A percentile compares a stretch with the other conserved stretches of the same genome.
Evolutionary conservation across 1,284 basidiomycete genomes (phyloP).

Genomic region (Acaromyces ingoldii): DNA sequence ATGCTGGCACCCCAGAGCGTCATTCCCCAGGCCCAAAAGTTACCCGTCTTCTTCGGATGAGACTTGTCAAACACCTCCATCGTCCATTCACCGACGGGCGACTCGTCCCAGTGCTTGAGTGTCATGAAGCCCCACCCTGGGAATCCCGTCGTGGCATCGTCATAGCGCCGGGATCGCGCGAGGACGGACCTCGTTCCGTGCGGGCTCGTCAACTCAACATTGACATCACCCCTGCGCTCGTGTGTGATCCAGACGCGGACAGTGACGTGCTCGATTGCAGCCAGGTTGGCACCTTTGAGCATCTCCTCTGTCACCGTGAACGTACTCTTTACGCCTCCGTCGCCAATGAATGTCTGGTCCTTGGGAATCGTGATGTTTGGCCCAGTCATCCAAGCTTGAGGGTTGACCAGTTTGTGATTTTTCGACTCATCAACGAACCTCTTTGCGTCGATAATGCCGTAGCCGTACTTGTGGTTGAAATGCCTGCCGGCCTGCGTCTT

Average conservation of each 20-base stretch:
- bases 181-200: slow-evolving; percentile 79
- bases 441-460: slow-evolving; percentile 80
- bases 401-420: slow-evolving; percentile 81
- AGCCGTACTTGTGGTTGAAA: slow-evolving; percentile 98
- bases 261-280: slow-evolving; percentile 85
- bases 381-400: slow-evolving; percentile 70
- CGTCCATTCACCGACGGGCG: slow-evolving; percentile 87
- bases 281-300: slow-evolving; percentile 72
- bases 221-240: slow-evolving; percentile 78
- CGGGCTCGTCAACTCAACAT: slow-evolving; percentile 82
- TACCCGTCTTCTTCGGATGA: slow-evolving; percentile 60
- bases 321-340: slow-evolving; percentile 65
- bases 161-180: slow-evolving; percentile 67
- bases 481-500: slow-evolving; percentile 68
- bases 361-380: slow-evolving; percentile 27
- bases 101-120: slow-evolving; percentile 97
- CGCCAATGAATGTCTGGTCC: slow-evolving; percentile 57
- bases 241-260: slow-evolving; percentile 90
- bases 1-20: slow-evolving; percentile 86
- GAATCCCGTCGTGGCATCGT: slow-evolving; percentile 68
- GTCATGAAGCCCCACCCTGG: slow-evolving; percentile 97
- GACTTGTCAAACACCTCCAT: slow-evolving; percentile 69
- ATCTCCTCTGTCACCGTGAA: slow-evolving; percentile 69
- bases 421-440: slow-evolving; percentile 75
- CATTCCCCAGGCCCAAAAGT: slow-evolving; percentile 86